A percentile compares a stretch with the other conserved stretches of the same genome.
Conservation (phyloP, 352 stramenopile genomes). For the Nothophytophthora sp. region DNA sequence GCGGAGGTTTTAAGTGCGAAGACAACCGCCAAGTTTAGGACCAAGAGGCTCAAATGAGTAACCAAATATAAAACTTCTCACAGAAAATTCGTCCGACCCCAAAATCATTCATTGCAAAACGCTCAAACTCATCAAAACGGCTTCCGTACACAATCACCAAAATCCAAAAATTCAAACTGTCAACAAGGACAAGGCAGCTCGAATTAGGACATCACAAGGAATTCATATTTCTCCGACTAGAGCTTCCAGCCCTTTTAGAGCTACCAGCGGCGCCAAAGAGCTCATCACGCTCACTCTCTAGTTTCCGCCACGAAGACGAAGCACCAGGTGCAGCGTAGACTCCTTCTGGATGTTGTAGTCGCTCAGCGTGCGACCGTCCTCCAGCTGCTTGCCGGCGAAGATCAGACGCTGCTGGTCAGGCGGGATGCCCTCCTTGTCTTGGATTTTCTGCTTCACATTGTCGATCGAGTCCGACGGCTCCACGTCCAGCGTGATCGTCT, state of each 20-base stretch:
- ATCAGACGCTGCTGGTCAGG: constrained; percentile 96
- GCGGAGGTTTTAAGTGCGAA: too few species aligned
- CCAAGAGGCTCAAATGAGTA: too few species aligned
- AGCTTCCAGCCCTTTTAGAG: not conserved
- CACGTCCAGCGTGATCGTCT: constrained; percentile 60
- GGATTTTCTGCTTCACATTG: constrained; percentile 94
- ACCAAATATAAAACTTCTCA: too few species aligned
- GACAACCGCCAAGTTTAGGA: too few species aligned
- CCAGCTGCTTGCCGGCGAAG: constrained; percentile 96
- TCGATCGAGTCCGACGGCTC: constrained; percentile 10
- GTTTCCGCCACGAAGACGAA: constrained; percentile 75
- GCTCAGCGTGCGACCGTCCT: constrained; percentile 93
- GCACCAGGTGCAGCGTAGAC: constrained; percentile 92
- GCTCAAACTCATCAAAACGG: too few species aligned
- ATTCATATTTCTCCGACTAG: not conserved
- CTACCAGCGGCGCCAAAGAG: constrained; percentile 16
- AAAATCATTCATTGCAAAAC: too few species aligned
- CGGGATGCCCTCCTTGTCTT: constrained; percentile 94
- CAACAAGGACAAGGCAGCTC: too few species aligned
- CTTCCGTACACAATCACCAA: too few species aligned
- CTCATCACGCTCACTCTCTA: constrained; percentile 1
- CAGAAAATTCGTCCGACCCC: too few species aligned
- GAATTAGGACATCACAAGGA: not conserved
- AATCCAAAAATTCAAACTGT: too few species aligned
- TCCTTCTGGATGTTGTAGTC: constrained; percentile 97